Conservation (phyloP, 352 stramenopile species). For the Pythium rishiriense region DNA sequence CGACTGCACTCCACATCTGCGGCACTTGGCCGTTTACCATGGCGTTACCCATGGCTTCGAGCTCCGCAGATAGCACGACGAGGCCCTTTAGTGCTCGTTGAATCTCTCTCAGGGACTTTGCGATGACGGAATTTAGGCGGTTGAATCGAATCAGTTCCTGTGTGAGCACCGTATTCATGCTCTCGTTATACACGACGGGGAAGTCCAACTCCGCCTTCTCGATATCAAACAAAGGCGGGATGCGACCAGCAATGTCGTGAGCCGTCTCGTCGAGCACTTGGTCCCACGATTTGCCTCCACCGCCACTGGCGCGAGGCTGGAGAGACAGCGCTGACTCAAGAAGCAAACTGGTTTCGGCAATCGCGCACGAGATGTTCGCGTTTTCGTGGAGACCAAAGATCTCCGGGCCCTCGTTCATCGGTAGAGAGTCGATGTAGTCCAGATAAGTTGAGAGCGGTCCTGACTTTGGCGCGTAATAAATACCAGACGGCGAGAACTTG, state of each 20-base stretch:
- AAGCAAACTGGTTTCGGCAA: slow-evolving; percentile 83
- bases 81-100: slow-evolving; percentile 92
- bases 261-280: slow-evolving; percentile 85
- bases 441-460: slow-evolving; percentile 57
- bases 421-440: slow-evolving; percentile 80
- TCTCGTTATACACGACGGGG: slow-evolving; percentile 80
- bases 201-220: slow-evolving; percentile 88
- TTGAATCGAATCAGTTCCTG: slow-evolving; percentile 94
- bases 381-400: slow-evolving; percentile 88
- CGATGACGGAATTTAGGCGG: slow-evolving; percentile 73
- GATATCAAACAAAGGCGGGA: slow-evolving; percentile 87
- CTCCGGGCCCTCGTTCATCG: slow-evolving; percentile 85
- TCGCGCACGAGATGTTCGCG: slow-evolving; percentile 87
- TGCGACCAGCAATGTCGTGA: slow-evolving; percentile 78
- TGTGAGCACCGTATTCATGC: slow-evolving; percentile 90
- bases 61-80: slow-evolving; percentile 91
- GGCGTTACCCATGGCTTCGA: slow-evolving; percentile 92
- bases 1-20: slow-evolving; percentile 72
- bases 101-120: slow-evolving; percentile 83
- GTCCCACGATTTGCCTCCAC: slow-evolving; percentile 89
- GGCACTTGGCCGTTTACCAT: slow-evolving; percentile 93
- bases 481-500: slow-evolving; percentile 79
- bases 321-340: slow-evolving; percentile 89
- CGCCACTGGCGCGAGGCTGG: slow-evolving; percentile 84
- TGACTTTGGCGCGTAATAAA: slow-evolving; percentile 71